Evolutionary conservation across 306 rosid species (phyloP).

Genomic region (Vicia sativa): DNA sequence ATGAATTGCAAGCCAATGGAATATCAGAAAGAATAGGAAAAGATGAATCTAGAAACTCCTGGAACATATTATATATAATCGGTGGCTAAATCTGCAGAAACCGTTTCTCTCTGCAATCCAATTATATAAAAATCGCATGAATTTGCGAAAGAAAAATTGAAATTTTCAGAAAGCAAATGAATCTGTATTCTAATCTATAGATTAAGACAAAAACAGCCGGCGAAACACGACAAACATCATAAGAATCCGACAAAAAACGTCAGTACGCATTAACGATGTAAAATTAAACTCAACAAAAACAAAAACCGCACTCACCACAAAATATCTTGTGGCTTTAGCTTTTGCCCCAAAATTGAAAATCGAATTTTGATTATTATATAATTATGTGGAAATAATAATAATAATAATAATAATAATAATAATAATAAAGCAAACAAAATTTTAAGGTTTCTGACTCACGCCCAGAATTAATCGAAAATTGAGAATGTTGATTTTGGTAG

Average conservation of each 20-base stretch:
- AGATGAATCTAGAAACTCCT: constrained; percentile 46
- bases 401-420: constrained; percentile 11
- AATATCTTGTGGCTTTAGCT: constrained; percentile 30
- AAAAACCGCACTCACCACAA: constrained; percentile 48
- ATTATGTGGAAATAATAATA: neutral
- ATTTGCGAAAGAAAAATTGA: constrained; percentile 12
- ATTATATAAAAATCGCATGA: constrained; percentile 34
- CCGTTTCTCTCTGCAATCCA: constrained; percentile 16
- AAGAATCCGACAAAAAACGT: constrained; percentile 37
- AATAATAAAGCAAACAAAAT: constrained; percentile 15
- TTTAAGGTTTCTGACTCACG: constrained; percentile 29
- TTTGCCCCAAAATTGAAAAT: constrained; percentile 16
- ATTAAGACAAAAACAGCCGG: constrained; percentile 42
- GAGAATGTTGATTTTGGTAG: neutral
- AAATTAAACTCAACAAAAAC: constrained; percentile 32
- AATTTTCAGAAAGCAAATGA: constrained; percentile 23
- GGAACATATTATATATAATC: constrained; percentile 23
- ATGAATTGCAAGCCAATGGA: constrained; percentile 6
- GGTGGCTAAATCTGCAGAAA: constrained; percentile 39
- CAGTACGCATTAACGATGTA: constrained; percentile 23
- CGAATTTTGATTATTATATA: constrained; percentile 30
- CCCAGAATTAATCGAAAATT: constrained; percentile 12
- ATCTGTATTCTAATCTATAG: constrained; percentile 5
- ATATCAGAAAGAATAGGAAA: constrained; percentile 39
- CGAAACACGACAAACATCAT: constrained; percentile 49